Evolutionary conservation across 2,329 filamentous ascomycete species (phyloP).

Genomic region (Cordyceps pruinosa): DNA sequence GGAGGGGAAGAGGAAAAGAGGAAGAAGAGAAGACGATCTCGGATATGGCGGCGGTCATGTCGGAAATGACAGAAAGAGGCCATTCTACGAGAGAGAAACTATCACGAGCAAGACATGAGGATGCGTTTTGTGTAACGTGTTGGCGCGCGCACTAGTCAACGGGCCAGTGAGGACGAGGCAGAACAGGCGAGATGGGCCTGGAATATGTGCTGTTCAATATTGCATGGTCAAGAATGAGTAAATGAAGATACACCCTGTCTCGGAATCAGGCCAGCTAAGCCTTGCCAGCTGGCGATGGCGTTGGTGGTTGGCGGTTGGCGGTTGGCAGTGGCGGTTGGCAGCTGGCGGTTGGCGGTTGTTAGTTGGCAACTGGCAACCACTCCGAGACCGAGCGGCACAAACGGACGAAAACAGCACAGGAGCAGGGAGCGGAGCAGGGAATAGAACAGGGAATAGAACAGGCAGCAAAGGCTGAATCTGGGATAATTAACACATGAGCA

Average conservation of each 20-base stretch:
- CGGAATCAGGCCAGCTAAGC: constrained; percentile 2
- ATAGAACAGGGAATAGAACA: too few species aligned
- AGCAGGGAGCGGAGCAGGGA: too few species aligned
- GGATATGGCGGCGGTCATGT: neutral
- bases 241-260: neutral
- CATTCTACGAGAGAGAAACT: neutral
- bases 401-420: too few species aligned
- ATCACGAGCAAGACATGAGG: neutral
- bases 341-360: neutral
- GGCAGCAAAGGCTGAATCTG: too few species aligned
- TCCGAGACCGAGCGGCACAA: too few species aligned
- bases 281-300: constrained; percentile 4
- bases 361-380: neutral
- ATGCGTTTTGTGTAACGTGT: constrained; percentile 3
- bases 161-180: neutral
- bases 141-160: neutral
- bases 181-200: too few species aligned
- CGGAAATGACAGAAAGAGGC: neutral
- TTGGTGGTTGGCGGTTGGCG: neutral
- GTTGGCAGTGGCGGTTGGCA: neutral
- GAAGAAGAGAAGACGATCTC: neutral
- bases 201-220: too few species aligned
- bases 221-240: neutral
- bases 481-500: too few species aligned
- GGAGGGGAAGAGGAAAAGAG: neutral